phyloP scores from a whole-genome alignment of 140 eudicot species.

The Bidens hawaiensis region DNA sequence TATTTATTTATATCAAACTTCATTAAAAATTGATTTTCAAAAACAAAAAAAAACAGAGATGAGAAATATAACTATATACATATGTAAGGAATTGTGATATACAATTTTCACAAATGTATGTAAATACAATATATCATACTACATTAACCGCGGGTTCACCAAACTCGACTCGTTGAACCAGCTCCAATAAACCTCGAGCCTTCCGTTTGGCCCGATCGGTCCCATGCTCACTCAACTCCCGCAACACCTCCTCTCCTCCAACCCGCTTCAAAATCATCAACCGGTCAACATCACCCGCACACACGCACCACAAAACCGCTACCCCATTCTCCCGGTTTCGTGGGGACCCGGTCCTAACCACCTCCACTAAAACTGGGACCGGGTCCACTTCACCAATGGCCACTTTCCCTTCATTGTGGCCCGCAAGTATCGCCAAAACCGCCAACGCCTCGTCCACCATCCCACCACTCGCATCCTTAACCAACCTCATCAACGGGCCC shows the following conservation, averaged over 20 bases:
- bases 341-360: constrained; percentile 74
- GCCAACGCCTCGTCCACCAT: constrained; percentile 94
- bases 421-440: constrained; percentile 65
- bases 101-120: not conserved
- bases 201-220: constrained; percentile 89
- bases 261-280: constrained; percentile 52
- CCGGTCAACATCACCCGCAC: constrained; percentile 53
- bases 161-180: constrained; percentile 47
- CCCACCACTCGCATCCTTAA: constrained; percentile 74
- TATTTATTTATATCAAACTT: too few species aligned
- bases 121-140: not conserved
- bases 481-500: constrained; percentile 52
- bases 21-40: too few species aligned
- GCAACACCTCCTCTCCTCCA: constrained; percentile 74
- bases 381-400: constrained; percentile 76
- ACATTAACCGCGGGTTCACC: constrained; percentile 13
- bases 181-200: constrained; percentile 68
- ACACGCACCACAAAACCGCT: constrained; percentile 74
- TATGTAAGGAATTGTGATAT: not conserved
- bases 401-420: constrained; percentile 73
- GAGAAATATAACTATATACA: not conserved
- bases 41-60: too few species aligned
- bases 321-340: constrained; percentile 81
- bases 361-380: constrained; percentile 55
- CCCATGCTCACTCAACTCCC: constrained; percentile 71